Conservation (phyloP, 2,329 filamentous ascomycete genomes). For the Onygenales sp. region DNA sequence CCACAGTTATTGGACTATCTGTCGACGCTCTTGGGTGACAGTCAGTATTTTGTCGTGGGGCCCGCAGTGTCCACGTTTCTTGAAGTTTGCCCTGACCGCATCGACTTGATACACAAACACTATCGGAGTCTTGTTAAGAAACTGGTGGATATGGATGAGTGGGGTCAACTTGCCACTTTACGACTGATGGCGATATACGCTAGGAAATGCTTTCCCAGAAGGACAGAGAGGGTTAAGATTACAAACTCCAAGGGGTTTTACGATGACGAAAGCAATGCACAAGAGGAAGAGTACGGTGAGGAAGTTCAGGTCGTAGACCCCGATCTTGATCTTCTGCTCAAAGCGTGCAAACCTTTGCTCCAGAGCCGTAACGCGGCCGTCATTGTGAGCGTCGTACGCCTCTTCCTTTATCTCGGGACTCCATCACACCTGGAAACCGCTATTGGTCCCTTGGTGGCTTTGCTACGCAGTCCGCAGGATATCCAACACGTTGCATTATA, state of each 20-base stretch:
- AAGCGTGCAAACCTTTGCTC: slow-evolving; percentile 70
- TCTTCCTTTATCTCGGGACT: slow-evolving; percentile 77
- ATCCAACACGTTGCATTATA: slow-evolving; percentile 84
- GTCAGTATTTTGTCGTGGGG: slow-evolving; percentile 93
- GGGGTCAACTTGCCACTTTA: slow-evolving; percentile 81
- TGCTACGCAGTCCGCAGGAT: slow-evolving; percentile 75
- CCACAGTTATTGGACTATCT: slow-evolving; percentile 81
- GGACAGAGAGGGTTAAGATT: slow-evolving; percentile 50
- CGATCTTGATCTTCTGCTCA: slow-evolving; percentile 73
- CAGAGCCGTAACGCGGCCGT: slow-evolving; percentile 91
- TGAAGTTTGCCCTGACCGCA: slow-evolving; percentile 76
- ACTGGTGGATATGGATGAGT: slow-evolving; percentile 98
- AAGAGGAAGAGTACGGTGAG: slow-evolving; percentile 35
- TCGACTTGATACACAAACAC: slow-evolving; percentile 84
- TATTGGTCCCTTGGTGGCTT: slow-evolving; percentile 74
- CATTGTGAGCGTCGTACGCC: slow-evolving; percentile 74
- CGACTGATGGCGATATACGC: slow-evolving; percentile 76
- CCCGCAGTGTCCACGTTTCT: slow-evolving; percentile 83
- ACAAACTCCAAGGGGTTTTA: slow-evolving; percentile 66
- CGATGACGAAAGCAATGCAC: slow-evolving; percentile 50
- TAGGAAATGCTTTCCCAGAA: slow-evolving; percentile 74
- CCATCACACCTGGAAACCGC: slow-evolving; percentile 63
- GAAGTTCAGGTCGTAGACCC: slow-evolving; percentile 59
- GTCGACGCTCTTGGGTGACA: slow-evolving; percentile 69
- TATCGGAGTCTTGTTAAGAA: slow-evolving; percentile 80